Base-by-base conservation (phyloP, 2,329 filamentous ascomycete species). In the Exophiala bonariae region DNA sequence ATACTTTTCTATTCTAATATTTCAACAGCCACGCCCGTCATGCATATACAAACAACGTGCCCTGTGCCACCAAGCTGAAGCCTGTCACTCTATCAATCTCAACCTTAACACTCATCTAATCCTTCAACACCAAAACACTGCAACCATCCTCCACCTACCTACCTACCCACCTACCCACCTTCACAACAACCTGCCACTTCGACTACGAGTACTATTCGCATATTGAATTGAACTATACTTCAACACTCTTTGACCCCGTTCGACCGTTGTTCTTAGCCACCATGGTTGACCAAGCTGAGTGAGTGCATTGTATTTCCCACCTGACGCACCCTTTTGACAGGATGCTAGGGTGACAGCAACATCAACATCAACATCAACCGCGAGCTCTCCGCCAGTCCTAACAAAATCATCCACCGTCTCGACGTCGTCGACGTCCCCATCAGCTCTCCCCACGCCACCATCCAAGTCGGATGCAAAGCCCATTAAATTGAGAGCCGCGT, bases 401-500 rank as follows among this genome's bases (percentile, higher is more conserved):
- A 8, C 32, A 34, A 6, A n/a, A 34, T 14, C 32, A 14, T n/a
- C 31, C 20, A 33, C 46, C 22, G 20, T 41, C 22, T 33, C 44
- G 23, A 16, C 45, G 11, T 32, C 45, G 14, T 31, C 23, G n/a
- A 47, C 38, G 32, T 9, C 45, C n/a, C 18, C 44, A 41, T 26
- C 23, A 26, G 23, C 41, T 43, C 41, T 44, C 20, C 41, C 40
- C 19, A 44, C 32, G 20, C 38, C 38, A 37, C 18, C 43, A 13
- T 47, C 50, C 31, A 54, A 51, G 38, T 26, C 40, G 6, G 48
- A 44, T 26, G 18, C 50, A 10, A 58, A 57, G 30, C 57, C 55
- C 17, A 52, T 59, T 35, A 59, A 58, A 45, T 34, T 59, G 10
- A 46, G 57, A 26, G 54, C 57, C 14, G 57, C 57, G 17, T 59